A percentile compares a stretch with the other conserved stretches of the same genome.
Conservation (phyloP, 2,329 filamentous ascomycete species). For the Aureobasidium sp. region DNA sequence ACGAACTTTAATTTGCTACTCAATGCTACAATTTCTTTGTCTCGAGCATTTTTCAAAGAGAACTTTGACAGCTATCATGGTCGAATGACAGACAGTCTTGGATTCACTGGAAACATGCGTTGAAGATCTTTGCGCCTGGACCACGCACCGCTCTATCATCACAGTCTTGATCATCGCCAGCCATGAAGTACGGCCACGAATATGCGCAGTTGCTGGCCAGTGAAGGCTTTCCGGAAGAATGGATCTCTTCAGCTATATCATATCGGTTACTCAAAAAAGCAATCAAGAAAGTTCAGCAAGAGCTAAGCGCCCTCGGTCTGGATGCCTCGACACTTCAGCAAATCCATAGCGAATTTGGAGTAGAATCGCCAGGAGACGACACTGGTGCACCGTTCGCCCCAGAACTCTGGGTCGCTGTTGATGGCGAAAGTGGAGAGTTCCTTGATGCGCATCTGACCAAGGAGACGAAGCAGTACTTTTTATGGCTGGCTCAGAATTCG, state of each 20-base stretch:
- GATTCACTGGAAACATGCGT: not conserved
- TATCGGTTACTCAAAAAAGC: conserved; percentile 84
- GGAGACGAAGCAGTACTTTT: conserved; percentile 56
- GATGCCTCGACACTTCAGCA: conserved; percentile 62
- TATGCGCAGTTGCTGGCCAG: conserved; percentile 63
- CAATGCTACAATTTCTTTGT: not conserved
- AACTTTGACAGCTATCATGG: not conserved
- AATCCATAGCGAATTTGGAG: conserved; percentile 45
- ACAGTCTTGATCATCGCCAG: not conserved
- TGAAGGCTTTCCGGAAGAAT: conserved; percentile 67
- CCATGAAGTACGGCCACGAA: conserved; percentile 81
- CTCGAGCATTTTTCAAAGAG: not conserved
- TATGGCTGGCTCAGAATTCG: conserved; percentile 35
- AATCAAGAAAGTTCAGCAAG: conserved; percentile 69
- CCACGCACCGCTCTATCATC: not conserved
- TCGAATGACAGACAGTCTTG: not conserved
- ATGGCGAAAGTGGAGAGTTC: conserved; percentile 58
- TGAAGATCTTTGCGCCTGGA: conserved; percentile 13
- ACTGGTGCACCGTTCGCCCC: conserved; percentile 46
- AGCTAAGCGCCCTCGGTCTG: conserved; percentile 65
- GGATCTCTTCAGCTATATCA: conserved; percentile 68
- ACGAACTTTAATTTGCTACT: not conserved
- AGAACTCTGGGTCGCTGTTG: conserved; percentile 62
- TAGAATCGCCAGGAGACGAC: conserved; percentile 20
- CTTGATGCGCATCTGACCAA: conserved; percentile 62